Base-by-base conservation (phyloP, 2,329 filamentous ascomycete species). In the Cryphonectria nitschkei region DNA sequence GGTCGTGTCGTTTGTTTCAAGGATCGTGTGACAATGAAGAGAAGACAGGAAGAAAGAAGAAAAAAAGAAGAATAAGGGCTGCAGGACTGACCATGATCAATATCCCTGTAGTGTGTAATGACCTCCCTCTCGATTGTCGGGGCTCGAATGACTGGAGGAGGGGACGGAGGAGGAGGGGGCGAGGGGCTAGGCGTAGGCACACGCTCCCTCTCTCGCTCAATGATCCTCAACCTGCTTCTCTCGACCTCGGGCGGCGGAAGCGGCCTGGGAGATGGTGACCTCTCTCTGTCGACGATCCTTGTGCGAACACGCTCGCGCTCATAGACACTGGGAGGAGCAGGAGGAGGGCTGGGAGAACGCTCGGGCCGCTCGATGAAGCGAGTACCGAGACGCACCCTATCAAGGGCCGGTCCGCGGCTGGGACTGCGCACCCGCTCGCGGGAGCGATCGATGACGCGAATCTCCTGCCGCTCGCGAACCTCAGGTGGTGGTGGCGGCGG, bases 61-160 rank as follows among this genome's bases (percentile, higher is more conserved):
- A 34, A 34, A n/a, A 6, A 26, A 54, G n/a, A 54, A 52, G 3
- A 26, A 11, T 2, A 52, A 52, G 22, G 9, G 52, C 34, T 29
- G 32, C 37, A 14, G 9, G 7, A 80, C 89, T 78, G 84, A 93
- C 93, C 94, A 81, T 97, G 93, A 77, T 97, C 93, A 75, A 97
- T 92, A 77, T 95, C 92, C 70, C 91, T 88, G 79, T 96, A 95
- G 81, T 96, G 93, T 0, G 93, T 97, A 74, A 97, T 95, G 71
- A 97, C 90, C 78, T 97, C 93, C 77, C 95, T 90, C 80, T 95
- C 93, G 75, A 97, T 93, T 0, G 91, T 92, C 46, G 94, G 94
- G 29, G 91, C 90, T 58, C 89, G 87, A 76, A 96, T 90, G 61
- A 92, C 86, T 74, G 87, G 86, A 41, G 89, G 89, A 61, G 87